Conservation (phyloP, 2,329 filamentous ascomycete species). For the Calonectria naviculata region DNA sequence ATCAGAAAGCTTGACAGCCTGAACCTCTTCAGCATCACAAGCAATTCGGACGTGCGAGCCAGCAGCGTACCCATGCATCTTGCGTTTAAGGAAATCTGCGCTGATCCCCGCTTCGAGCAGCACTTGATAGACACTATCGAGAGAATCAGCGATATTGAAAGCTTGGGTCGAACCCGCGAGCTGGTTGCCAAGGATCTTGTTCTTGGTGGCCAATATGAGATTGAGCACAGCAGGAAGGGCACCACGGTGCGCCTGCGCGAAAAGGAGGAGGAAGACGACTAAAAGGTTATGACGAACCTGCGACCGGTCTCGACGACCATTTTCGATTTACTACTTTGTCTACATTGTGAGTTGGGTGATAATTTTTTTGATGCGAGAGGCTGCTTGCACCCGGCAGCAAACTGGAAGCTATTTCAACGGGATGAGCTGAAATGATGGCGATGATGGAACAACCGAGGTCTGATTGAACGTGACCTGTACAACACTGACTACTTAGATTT, state of each 20-base stretch:
- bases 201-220: conserved; percentile 82
- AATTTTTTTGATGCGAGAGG: neutral
- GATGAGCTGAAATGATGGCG: conserved; percentile 14
- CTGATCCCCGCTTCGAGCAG: conserved; percentile 80
- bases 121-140: conserved; percentile 85
- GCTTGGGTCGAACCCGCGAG: conserved; percentile 91
- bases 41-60: conserved; percentile 85
- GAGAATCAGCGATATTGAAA: conserved; percentile 93
- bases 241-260: conserved; percentile 57
- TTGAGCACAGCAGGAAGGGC: conserved; percentile 56
- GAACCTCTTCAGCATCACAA: conserved; percentile 96
- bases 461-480: conserved; percentile 31
- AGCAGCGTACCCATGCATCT: conserved; percentile 97
- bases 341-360: neutral
- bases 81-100: conserved; percentile 88
- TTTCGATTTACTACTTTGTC: too few relatives aligned
- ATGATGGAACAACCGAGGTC: conserved; percentile 9
- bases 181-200: conserved; percentile 95
- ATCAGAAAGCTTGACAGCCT: conserved; percentile 92
- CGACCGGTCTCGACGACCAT: neutral
- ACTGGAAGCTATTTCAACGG: conserved; percentile 19
- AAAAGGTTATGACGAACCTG: neutral
- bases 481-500: conserved; percentile 37
- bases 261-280: conserved; percentile 49
- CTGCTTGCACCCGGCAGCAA: neutral